Base-by-base conservation (phyloP, 148 eudicot genomes). In the Drosera capensis region DNA sequence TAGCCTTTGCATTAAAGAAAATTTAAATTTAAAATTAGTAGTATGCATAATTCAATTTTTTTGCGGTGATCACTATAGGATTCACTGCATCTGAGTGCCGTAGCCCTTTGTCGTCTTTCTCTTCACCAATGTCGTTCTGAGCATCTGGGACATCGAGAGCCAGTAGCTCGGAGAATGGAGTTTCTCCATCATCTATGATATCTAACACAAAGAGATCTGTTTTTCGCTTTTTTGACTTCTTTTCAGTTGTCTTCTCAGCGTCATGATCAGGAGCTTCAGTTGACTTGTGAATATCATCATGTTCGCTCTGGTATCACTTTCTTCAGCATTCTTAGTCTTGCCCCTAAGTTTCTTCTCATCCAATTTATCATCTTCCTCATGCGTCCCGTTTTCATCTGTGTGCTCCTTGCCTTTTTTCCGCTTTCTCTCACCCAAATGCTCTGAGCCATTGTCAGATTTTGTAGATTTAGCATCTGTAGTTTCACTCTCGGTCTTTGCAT, bases 141-240 rank as follows among this genome's bases (percentile, higher is more conserved):
- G 34, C 59, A 42, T 57, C 68, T 26, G 52, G 29, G 20, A 47
- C 35, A 49, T 60, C 56, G 41, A 37, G 17, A 16, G 31, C 48
- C 20, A 82, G 54, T 48, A 87, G 69, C 24, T 77, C 83, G 17
- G 43, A 14, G 60, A 77, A 83, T 6, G 90, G 80, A 53, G 53
- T 64, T n/a, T 75, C 84, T 59, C 61, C 63, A 48, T 75, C 78
- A 52, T 80, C 95, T 50, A 82, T 68, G 30, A 47, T 43, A 54
- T 67, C 71, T 8, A 57, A 19, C 62, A 49, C 60, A 16, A 49
- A 53, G 58, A 69, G 58, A 40, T 59, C 69, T 1, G 63, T 64
- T 45, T 72, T 75, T 60, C 71, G 57, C 54, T 70, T 66, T 1
- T 40, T 49, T 41, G 58, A 49, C 49, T 60, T 71, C n/a, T 59